Percentiles rank a stretch among this genome's conserved stretches.
These are phyloP conservation scores for Populus hybrid DNA, from an alignment of 441 rosid species.

Conservation along the genomic window DNA sequence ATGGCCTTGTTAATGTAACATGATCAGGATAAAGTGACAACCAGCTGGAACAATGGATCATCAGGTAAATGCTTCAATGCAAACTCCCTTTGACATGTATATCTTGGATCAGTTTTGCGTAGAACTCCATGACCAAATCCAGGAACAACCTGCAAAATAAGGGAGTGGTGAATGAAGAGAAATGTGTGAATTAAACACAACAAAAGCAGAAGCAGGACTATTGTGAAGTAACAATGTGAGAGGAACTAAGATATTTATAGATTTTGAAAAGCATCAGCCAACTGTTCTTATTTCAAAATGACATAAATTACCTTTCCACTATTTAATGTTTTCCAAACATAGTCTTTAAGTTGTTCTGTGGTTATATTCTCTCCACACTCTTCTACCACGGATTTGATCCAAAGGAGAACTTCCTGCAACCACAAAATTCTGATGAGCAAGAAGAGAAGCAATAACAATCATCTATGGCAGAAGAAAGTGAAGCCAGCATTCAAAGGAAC, in stretches of 20 bases:
- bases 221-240: not conserved
- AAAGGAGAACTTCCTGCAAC: constrained; percentile 84
- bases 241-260: not conserved
- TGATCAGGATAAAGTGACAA: constrained; percentile 26
- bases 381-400: constrained; percentile 89
- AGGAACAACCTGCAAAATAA: constrained; percentile 75
- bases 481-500: not conserved
- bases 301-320: constrained; percentile 69
- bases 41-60: constrained; percentile 94
- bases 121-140: constrained; percentile 97
- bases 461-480: too few relatives aligned
- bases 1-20: not conserved
- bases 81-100: constrained; percentile 92
- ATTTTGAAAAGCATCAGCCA: not conserved
- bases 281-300: not conserved
- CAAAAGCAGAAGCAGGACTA: not conserved
- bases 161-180: not conserved
- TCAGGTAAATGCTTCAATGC: constrained; percentile 94
- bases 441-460: not conserved
- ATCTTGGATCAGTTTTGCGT: constrained; percentile 95
- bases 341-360: constrained; percentile 71
- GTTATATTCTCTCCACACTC: constrained; percentile 85
- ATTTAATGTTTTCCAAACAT: constrained; percentile 91
- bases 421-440: constrained; percentile 14
- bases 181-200: not conserved